Evolutionary conservation across 2,329 filamentous ascomycete species (phyloP).

Genomic region (Fusarium neocosmosporiellum): DNA sequence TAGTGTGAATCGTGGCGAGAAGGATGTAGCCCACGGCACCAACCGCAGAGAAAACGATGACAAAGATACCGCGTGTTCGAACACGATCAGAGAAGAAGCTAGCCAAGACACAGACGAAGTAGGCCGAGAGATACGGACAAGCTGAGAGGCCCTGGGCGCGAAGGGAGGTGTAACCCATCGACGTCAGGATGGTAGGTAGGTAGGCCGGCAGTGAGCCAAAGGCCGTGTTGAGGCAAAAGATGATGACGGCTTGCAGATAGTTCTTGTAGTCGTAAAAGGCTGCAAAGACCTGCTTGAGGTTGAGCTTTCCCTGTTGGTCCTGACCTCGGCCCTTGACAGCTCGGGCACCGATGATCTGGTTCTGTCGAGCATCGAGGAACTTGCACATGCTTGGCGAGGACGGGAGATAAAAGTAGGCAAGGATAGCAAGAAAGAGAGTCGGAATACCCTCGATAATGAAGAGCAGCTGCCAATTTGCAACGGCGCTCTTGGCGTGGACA

Average conservation of each 20-base stretch:
- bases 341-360: slow-evolving; percentile 64
- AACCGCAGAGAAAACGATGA: not conserved
- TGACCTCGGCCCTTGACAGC: slow-evolving; percentile 58
- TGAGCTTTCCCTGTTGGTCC: slow-evolving; percentile 59
- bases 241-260: slow-evolving; percentile 58
- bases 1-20: not conserved
- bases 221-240: slow-evolving; percentile 54
- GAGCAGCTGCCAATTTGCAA: not conserved
- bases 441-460: not conserved
- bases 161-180: slow-evolving; percentile 76
- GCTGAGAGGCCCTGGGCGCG: slow-evolving; percentile 78
- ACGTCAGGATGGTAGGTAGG: slow-evolving; percentile 69
- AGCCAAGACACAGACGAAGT: slow-evolving; percentile 54
- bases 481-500: not conserved
- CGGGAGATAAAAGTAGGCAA: slow-evolving; percentile 31
- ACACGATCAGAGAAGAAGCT: not conserved
- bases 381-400: slow-evolving; percentile 62
- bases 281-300: slow-evolving; percentile 58
- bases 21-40: not conserved
- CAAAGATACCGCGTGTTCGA: not conserved
- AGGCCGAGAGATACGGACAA: slow-evolving; percentile 76
- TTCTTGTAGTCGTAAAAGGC: slow-evolving; percentile 61
- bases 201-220: slow-evolving; percentile 66
- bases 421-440: not conserved
- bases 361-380: slow-evolving; percentile 69